These are phyloP conservation scores for Calonectria multiphialidica DNA, from an alignment of 2,329 filamentous ascomycete species.

Conservation along the genomic window DNA sequence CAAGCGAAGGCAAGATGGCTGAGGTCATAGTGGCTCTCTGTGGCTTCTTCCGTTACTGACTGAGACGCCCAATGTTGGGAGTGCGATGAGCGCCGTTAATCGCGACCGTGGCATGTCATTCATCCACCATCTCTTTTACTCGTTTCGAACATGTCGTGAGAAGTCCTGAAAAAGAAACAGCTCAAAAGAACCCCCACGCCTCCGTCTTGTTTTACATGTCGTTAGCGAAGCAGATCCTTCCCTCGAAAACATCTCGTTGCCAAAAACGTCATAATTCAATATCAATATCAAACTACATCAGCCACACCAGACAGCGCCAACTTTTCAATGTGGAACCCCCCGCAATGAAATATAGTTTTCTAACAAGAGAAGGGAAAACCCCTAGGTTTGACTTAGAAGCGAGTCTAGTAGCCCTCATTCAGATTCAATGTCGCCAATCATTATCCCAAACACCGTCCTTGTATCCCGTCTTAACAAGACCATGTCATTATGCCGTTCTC, in stretches of 20 bases:
- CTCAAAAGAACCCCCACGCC: background rate
- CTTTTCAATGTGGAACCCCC: background rate
- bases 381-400: background rate
- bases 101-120: too few relatives aligned
- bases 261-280: background rate
- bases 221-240: background rate
- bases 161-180: too few relatives aligned
- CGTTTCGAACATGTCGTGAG: background rate
- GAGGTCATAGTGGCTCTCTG: background rate
- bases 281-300: background rate
- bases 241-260: background rate
- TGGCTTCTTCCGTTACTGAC: too few relatives aligned
- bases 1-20: background rate
- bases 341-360: background rate
- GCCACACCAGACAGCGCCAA: constrained; percentile 1
- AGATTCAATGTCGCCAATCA: constrained; percentile 15
- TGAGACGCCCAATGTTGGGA: too few relatives aligned
- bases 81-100: too few relatives aligned
- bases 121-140: background rate
- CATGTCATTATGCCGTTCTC: constrained; percentile 19
- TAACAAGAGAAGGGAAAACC: background rate
- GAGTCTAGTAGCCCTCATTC: constrained; percentile 2
- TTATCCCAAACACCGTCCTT: constrained; percentile 24
- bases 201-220: background rate
- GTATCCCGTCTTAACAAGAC: constrained; percentile 6